Evolutionary conservation across 176 grass and related monocot species (phyloP), one percentile per base, ranked within the genome.

Genomic region (Phoenix roebelenii): DNA sequence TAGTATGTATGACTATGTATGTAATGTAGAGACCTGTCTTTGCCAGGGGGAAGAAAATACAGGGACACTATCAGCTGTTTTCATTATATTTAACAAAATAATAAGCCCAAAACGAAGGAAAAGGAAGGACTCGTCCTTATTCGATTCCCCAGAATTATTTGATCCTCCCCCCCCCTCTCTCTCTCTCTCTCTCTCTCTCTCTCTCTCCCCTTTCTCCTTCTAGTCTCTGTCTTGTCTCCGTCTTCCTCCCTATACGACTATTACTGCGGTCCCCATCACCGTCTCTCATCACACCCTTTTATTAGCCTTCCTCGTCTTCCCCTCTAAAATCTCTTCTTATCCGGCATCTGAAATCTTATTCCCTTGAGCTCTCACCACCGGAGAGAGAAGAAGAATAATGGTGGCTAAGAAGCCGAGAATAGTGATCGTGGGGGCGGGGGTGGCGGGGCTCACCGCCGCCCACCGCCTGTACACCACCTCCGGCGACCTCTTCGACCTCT

Each of bases 391-490:
- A 48, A 15, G 30, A 23, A 44, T 44, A 3, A 89, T 87, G 86
- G 67, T 72, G 57, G 72, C 59, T 20, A 69, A 74, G 83, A 96
- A 82, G 77, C 74, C 75, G 23, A 51, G 78, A 78, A 52, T 96
- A 17, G 83, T 81, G 3, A 48, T 90, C 16, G 70, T 96, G 16
- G 91, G 91, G 16, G 86, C 91, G 7, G 91, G 91, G 52, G 71
- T 96, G 70, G 80, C 91, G 5, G 91, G 91, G 0, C 83, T 96
- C 35, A 54, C 86, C 20, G 80, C 91, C n/a, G 91, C 86, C 25
- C 54, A 26, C 59, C 74, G 72, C 12, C 86, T 96, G 23, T 76
- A 73, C 80, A 58, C 22, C 68, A 26, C 52, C 7, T 74, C 80
- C 18, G 77, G 59, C 5, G 71, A 79, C 52, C 56, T 64, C 25